Percentiles rank a stretch among this genome's conserved stretches.
Conservation (phyloP, 2,329 filamentous ascomycete genomes). For the Neonectria hederae region DNA sequence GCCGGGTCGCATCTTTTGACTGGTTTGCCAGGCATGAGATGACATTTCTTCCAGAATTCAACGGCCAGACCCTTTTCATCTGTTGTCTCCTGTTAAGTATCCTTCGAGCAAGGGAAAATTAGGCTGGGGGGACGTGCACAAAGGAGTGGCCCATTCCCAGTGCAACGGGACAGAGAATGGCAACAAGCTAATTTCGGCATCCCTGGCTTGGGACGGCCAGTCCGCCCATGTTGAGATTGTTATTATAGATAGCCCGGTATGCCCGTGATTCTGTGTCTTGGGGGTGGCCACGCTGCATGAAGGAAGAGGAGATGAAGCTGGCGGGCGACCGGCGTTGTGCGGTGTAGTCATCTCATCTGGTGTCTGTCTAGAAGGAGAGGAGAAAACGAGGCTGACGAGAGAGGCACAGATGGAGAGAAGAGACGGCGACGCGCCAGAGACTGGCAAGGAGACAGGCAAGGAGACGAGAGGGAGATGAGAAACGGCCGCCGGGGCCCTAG, state of each 20-base stretch:
- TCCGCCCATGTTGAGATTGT: constrained; percentile 26
- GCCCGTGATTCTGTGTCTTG: not conserved
- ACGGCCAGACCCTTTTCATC: not conserved
- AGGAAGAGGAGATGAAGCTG: not conserved
- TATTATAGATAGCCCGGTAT: constrained; percentile 3
- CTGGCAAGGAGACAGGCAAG: not conserved
- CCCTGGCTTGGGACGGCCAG: constrained; percentile 32
- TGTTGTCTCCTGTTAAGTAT: not conserved
- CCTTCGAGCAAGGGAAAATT: constrained; percentile 8
- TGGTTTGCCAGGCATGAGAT: not conserved
- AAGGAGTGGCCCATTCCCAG: constrained; percentile 39
- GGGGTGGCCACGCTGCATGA: constrained; percentile 5
- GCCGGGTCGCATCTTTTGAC: not conserved
- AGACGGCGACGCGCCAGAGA: not conserved
- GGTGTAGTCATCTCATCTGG: not conserved
- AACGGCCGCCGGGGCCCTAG: not conserved
- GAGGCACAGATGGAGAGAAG: not conserved
- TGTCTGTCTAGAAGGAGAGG: not conserved
- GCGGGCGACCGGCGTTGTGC: constrained; percentile 1
- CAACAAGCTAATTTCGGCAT: constrained; percentile 42
- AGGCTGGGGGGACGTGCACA: constrained; percentile 23
- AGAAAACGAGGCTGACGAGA: not conserved
- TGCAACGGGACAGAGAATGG: constrained; percentile 35
- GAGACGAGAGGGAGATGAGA: not conserved
- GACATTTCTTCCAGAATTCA: not conserved